phyloP scores from a whole-genome alignment of 352 stramenopile genomes.

The Phytophthora pisi region DNA sequence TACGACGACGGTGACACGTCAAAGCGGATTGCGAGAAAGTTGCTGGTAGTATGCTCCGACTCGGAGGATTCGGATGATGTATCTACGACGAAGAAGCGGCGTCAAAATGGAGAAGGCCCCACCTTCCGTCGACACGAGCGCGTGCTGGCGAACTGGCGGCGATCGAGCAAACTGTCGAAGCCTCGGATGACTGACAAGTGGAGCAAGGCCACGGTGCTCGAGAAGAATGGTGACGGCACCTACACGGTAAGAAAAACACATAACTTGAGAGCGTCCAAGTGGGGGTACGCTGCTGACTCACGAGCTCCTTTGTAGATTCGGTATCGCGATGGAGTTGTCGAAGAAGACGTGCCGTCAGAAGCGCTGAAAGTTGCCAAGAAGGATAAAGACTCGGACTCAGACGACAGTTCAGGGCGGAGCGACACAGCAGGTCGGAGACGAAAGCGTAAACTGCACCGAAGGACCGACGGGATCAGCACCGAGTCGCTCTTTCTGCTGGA shows the following conservation, averaged over 20 bases:
- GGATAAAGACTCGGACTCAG: conserved; percentile 12
- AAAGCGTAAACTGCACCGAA: conserved; percentile 11
- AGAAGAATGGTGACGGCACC: conserved; percentile 43
- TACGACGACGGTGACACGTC: conserved; percentile 60
- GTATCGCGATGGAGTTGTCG: conserved; percentile 51
- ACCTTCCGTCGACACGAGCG: conserved; percentile 39
- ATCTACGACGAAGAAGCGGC: conserved; percentile 11
- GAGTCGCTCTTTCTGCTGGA: conserved; percentile 68
- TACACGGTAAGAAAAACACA: conserved; percentile 36
- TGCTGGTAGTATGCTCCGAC: conserved; percentile 35
- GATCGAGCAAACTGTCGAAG: conserved; percentile 49
- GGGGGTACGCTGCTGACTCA: not conserved
- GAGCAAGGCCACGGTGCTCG: conserved; percentile 38
- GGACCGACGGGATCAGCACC: conserved; percentile 25
- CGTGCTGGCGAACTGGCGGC: conserved; percentile 44
- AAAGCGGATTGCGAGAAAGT: conserved; percentile 38
- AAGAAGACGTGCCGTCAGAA: conserved; percentile 57
- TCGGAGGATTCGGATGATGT: conserved; percentile 41
- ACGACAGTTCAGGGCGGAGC: conserved; percentile 6
- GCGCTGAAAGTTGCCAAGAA: conserved; percentile 33
- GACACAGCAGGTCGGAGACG: not conserved
- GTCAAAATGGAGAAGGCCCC: not conserved
- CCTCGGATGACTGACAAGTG: conserved; percentile 33
- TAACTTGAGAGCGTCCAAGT: no score
- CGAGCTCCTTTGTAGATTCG: conserved; percentile 42